Base-by-base conservation (phyloP, 352 stramenopile species). In the Peronospora belbahrii region DNA sequence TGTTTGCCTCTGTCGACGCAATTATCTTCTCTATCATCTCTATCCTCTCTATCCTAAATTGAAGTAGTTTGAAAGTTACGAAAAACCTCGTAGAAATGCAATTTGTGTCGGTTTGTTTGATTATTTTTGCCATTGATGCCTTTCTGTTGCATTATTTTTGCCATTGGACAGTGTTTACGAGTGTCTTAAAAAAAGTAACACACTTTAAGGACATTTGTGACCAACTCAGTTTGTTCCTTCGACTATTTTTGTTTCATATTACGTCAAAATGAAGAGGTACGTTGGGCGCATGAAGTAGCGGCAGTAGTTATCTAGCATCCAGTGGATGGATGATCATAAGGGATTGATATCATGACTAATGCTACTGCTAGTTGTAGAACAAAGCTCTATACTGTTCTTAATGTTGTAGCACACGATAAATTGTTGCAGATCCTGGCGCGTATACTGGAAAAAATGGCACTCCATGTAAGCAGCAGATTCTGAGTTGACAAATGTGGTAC, bases 361-460 rank as follows among this genome's bases (percentile, higher is more conserved):
- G 14, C 46, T 30, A 30, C 15, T 48, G n/a, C 15, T 38, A 25
- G 35, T 6, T 41, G 20, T 49, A 65, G 56, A 14, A 27, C 17
- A 2, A 19, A 44, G 20, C 45, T 47, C 11, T 64, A 38, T 18
- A 30, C 24, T 2, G 40, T 69, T 11, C 45, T 87, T 4, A 87
- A 85, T 25, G 52, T 41, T 43, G 59, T 84, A 32, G 40, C 50
- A 33, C 56, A 52, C 24, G 70, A 82, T 20, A 80, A 70, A 28
- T 46, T 87, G 33, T 44, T 48, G 17, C 72, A 76, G 25, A 52
- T 87, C 40, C 51, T 87, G 18, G 34, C 56, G 24, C 68, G 78
- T 42, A 65, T 87, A 38, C 51, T 87, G 28, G 70, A 78, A 34
- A 75, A 74, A 41, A 70, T 79, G 44, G 52, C 58, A 15, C 20